Base-by-base conservation (phyloP, 768 basidiomycete species). In the Pilatotrama ljubarskyi region DNA sequence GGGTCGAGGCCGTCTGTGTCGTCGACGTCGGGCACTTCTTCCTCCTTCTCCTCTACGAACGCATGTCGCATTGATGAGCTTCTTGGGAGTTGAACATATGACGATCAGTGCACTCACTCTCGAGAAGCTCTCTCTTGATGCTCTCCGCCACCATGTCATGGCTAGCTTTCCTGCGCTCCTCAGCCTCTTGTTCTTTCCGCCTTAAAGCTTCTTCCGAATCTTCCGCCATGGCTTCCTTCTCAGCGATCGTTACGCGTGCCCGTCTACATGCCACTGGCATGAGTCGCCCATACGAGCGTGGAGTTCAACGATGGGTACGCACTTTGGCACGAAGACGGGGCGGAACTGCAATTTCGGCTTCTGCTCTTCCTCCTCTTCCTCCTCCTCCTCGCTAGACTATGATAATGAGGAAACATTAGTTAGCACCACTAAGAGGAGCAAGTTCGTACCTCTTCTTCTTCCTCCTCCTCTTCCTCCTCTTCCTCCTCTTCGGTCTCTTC, bases 241-340 rank as follows among this genome's bases (percentile, higher is more conserved):
- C 88, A 25, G 78, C 77, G 37, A 94, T 79, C 0, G 93, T 95
- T 20, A 68, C 83, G 26, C 90, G 83, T n/a, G 81, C 87, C 17
- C 89, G 89, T 74, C 92, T 93, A 64, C 24, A 66, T 44, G 8
- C 11, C 6, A 42, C 47, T 14, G 36, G 51, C 24, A 11, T 17
- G 18, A 11, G 14, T 40, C 6, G 24, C 15, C 3, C 7, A 38
- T 7, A 42, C 46, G 50, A 22, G 29, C 17, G 44, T 18, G 22
- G 26, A 47, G 32, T 18, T 38, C 26, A 63, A 18, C 10, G 18
- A 17, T 36, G 2, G 47, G 9, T n/a, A 75, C 88, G 59, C 70
- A 95, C 95, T 98, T 98, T 55, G 91, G 91, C 17, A 98, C 84
- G 72, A 98, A 99, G 0, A 96, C 90, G 2, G 97, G 97, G 63